Conservation (phyloP, 768 basidiomycete genomes). For the Amanita rubescens region DNA sequence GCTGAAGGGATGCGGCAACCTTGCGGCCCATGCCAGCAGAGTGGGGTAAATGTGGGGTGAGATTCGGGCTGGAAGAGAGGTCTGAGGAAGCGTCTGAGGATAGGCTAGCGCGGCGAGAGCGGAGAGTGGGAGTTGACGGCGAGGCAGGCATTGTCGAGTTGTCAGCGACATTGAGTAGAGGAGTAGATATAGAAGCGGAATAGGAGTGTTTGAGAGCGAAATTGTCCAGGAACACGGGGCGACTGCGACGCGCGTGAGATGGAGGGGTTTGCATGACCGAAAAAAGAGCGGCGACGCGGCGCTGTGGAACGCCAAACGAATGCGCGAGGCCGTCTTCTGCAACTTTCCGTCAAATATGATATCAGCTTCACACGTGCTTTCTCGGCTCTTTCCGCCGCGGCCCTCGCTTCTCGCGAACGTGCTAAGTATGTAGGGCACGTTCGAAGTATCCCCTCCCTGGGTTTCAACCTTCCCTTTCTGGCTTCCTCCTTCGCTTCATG, state of each 20-base stretch:
- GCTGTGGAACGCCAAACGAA: not conserved
- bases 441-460: not conserved
- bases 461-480: not conserved
- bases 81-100: conserved; percentile 28
- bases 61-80: conserved; percentile 23
- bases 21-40: conserved; percentile 63
- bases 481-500: not conserved
- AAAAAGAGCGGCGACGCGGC: not conserved
- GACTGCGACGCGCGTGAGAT: not conserved
- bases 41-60: conserved; percentile 20
- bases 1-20: conserved; percentile 73
- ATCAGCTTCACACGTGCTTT: conserved; percentile 23
- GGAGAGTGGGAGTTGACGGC: conserved; percentile 22
- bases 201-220: conserved; percentile 3
- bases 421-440: conserved; percentile 12
- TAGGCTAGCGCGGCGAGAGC: conserved; percentile 27
- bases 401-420: too few species aligned
- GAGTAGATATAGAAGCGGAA: conserved; percentile 7
- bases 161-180: conserved; percentile 35
- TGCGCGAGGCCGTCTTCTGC: conserved; percentile 4
- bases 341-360: conserved; percentile 11
- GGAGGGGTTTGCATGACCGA: conserved; percentile 1
- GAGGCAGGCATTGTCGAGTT: conserved; percentile 25
- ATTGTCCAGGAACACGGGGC: not conserved
- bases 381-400: conserved; percentile 21